Base-by-base conservation (phyloP, 2,329 filamentous ascomycete genomes). In the Parascedosporium putredinis region DNA sequence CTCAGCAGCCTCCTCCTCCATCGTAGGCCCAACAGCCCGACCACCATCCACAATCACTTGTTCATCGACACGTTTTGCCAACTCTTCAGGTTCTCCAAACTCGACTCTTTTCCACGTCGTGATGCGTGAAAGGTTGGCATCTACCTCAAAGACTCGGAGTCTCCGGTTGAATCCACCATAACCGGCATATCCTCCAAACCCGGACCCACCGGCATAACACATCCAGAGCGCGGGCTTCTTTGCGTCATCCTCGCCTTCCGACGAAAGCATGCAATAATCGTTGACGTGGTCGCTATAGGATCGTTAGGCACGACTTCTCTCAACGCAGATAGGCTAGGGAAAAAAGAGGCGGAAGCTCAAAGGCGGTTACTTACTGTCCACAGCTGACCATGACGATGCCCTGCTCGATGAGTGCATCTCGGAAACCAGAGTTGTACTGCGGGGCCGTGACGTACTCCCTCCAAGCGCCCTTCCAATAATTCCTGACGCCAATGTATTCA, bases 171-270 rank as follows among this genome's bases (percentile, higher is more conserved):
- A 97, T 3, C 84, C 85, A 38, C 83, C 83, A 62, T 96, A 97
- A 5, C 91, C 90, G 18, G 86, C 93, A 62, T 98, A 98, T 0
- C 93, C 93, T 50, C 93, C 93, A 59, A 98, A 95, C 1, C 93
- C 93, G 24, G 83, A 80, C 23, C 86, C 93, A 27, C 93, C 93
- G 7, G 83, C 91, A 65, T 97, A 97, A 71, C 93, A 98, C 90
- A 98, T 95, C 93, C 93, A 98, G 2, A 97, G 70, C 25, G 84
- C 78, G 0, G 85, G 83, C 45, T 75, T 74, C n/a, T 72, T 66
- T 20, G 27, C 27, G 12, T 72, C 65, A 5, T 31, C 47, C 3
- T 71, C 61, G 20, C 61, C 62, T 33, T 63, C 49, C 16, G 61
- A 65, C 1, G 76, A 81, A 7, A 96, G 75, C 55, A 86, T 83